These are phyloP conservation scores for Priceomyces fermenticarens DNA, from an alignment of 805 yeast species.

Conservation along the genomic window DNA sequence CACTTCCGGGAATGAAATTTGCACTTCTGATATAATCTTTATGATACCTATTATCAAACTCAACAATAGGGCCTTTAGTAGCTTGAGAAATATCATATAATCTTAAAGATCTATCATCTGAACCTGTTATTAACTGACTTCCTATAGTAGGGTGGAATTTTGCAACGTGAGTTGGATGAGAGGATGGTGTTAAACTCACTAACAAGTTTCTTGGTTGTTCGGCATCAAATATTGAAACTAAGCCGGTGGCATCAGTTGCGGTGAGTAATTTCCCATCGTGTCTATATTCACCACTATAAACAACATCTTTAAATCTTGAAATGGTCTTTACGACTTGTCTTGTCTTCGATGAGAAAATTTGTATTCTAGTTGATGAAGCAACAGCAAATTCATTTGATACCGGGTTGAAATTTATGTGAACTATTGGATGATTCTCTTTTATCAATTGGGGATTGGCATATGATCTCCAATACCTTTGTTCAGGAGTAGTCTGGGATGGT, in stretches of 20 bases:
- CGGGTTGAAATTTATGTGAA: constrained; percentile 86
- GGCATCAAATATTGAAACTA: constrained; percentile 88
- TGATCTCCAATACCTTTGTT: constrained; percentile 91
- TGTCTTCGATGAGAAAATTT: constrained; percentile 90
- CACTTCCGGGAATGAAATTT: constrained; percentile 68
- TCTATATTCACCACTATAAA: constrained; percentile 87
- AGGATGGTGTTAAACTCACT: constrained; percentile 76
- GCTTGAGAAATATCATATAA: constrained; percentile 84
- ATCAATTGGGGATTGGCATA: constrained; percentile 81
- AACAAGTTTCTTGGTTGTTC: constrained; percentile 72
- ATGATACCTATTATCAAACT: constrained; percentile 63
- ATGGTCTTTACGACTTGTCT: constrained; percentile 87
- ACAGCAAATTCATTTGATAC: constrained; percentile 85
- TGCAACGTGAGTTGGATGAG: constrained; percentile 90
- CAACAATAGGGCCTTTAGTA: constrained; percentile 61
- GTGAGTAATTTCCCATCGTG: constrained; percentile 86
- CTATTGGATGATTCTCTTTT: constrained; percentile 89
- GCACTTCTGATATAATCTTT: constrained; percentile 87
- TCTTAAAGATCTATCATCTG: constrained; percentile 86
- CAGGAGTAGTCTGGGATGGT: constrained; percentile 85
- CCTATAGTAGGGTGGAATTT: constrained; percentile 79
- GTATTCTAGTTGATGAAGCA: constrained; percentile 87
- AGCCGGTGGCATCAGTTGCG: constrained; percentile 94
- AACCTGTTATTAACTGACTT: constrained; percentile 78
- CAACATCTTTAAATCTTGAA: constrained; percentile 85